These are phyloP conservation scores for Magnolia kwangsiensis DNA, from an alignment of 164 flowering plant genomes.

Conservation along the genomic window DNA sequence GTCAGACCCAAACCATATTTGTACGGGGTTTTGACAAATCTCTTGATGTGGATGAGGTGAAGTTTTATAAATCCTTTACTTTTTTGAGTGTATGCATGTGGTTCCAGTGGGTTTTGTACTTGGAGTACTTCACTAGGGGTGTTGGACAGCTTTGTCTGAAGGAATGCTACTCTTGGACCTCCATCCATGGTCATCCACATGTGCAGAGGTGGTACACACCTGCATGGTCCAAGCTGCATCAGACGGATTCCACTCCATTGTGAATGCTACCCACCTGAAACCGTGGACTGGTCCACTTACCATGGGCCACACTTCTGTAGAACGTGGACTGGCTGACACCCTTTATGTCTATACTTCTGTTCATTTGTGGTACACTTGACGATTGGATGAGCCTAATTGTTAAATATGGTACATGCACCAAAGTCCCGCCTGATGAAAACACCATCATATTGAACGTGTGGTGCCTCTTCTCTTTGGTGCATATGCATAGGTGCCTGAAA, in stretches of 20 bases:
- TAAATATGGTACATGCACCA: not conserved
- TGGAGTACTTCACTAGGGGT: too few relatives aligned
- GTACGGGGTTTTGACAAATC: constrained; percentile 71
- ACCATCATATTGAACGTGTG: not conserved
- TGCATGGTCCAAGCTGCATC: too few relatives aligned
- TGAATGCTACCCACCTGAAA: too few relatives aligned
- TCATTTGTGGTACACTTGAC: not conserved
- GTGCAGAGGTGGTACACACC: not conserved
- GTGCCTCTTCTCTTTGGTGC: not conserved
- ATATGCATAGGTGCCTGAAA: not conserved
- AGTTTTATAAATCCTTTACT: not conserved
- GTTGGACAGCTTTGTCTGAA: too few relatives aligned
- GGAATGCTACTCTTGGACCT: not conserved
- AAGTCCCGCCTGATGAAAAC: not conserved
- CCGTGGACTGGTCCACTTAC: not conserved
- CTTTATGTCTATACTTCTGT: not conserved
- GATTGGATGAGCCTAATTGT: too few relatives aligned
- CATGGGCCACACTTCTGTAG: not conserved
- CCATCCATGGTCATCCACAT: not conserved
- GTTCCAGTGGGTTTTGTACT: too few relatives aligned
- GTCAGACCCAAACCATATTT: constrained; percentile 42
- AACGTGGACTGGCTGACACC: not conserved
- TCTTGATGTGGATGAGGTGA: constrained; percentile 51
- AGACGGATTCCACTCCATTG: too few relatives aligned
- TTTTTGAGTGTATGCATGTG: not conserved